Evolutionary conservation across 306 rosid species (phyloP).

Genomic region (Psophocarpus tetragonolobus): DNA sequence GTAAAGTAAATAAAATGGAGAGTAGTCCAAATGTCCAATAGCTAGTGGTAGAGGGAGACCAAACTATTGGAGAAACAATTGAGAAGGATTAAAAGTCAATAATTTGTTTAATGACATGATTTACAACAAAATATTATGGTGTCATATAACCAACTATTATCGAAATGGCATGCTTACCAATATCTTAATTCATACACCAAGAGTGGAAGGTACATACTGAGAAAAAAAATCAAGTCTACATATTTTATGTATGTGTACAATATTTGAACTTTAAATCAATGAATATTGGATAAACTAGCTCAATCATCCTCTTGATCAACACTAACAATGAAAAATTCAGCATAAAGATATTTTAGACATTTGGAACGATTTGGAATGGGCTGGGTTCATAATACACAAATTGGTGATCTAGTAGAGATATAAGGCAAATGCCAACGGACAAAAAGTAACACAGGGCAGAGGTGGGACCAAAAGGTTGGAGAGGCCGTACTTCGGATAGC

Average conservation of each 20-base stretch:
- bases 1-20: background rate
- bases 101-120: background rate
- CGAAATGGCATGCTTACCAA: background rate
- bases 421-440: background rate
- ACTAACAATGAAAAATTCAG: constrained; percentile 6
- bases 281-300: constrained; percentile 22
- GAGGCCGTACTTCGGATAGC: background rate
- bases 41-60: background rate
- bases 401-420: constrained; percentile 24
- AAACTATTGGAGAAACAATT: background rate
- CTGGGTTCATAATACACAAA: constrained; percentile 7
- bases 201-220: constrained; percentile 2
- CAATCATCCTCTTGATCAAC: constrained; percentile 14
- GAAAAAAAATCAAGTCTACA: background rate
- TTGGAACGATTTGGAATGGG: background rate
- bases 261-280: background rate
- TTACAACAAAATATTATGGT: background rate
- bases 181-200: constrained; percentile 12
- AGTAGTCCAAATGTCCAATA: background rate
- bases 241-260: constrained; percentile 18
- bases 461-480: background rate
- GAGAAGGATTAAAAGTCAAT: background rate
- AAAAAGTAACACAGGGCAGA: background rate
- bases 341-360: constrained; percentile 2
- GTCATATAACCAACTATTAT: background rate